Conservation (phyloP, 176 grass and related monocot species). For the Oryza glumipatula region DNA sequence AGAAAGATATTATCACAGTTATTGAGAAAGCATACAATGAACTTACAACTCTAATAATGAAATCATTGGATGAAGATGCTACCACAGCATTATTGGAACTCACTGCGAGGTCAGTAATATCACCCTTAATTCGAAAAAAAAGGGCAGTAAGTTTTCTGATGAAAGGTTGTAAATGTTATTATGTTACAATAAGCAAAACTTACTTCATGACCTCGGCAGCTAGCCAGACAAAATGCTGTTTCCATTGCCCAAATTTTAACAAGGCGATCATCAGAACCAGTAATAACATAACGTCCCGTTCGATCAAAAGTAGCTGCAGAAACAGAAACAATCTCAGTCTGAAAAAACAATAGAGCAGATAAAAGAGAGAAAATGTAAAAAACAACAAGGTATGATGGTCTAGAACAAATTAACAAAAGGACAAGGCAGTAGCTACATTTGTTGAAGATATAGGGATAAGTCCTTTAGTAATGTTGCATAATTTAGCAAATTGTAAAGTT, state of each 20-base stretch:
- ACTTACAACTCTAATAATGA: slow-evolving; percentile 96
- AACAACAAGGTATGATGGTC: slow-evolving; percentile 15
- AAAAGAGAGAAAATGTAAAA: slow-evolving; percentile 1
- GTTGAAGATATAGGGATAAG: slow-evolving; percentile 9
- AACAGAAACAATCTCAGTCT: not conserved
- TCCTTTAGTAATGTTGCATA: not conserved
- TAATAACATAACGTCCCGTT: slow-evolving; percentile 85
- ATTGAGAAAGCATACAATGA: slow-evolving; percentile 27
- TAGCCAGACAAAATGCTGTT: slow-evolving; percentile 93
- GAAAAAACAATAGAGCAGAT: slow-evolving; percentile 26
- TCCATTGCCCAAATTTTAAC: slow-evolving; percentile 99
- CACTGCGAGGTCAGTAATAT: slow-evolving; percentile 97
- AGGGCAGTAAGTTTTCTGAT: slow-evolving; percentile 31
- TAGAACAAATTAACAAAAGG: slow-evolving; percentile 17
- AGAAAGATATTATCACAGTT: slow-evolving; percentile 30
- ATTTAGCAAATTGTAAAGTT: slow-evolving; percentile 8
- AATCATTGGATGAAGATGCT: slow-evolving; percentile 98
- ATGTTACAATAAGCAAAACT: slow-evolving; percentile 42
- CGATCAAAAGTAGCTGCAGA: slow-evolving; percentile 92
- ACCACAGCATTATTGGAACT: slow-evolving; percentile 98
- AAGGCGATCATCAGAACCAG: slow-evolving; percentile 95
- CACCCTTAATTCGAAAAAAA: slow-evolving; percentile 68
- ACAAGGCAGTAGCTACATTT: slow-evolving; percentile 24
- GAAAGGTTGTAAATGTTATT: slow-evolving; percentile 26
- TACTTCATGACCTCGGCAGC: slow-evolving; percentile 97